phyloP scores from a whole-genome alignment of 2,329 filamentous ascomycete species.

The Paecilomyces variotii region DNA sequence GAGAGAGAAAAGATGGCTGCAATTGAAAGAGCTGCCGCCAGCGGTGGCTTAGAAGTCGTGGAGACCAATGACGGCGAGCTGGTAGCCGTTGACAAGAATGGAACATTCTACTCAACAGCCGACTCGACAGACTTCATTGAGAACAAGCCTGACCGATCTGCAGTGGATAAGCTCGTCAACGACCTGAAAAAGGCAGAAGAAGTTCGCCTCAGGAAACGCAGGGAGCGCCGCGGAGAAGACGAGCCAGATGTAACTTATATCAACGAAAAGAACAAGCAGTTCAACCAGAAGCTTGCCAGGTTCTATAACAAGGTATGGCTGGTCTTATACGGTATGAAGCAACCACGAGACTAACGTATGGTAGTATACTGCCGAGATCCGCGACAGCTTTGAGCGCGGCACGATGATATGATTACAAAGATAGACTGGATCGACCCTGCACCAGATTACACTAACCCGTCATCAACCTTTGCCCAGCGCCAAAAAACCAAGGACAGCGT shows the following conservation, averaged over 20 bases:
- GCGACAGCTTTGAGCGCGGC: slow-evolving; percentile 94
- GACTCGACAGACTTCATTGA: slow-evolving; percentile 74
- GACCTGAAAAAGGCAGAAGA: slow-evolving; percentile 88
- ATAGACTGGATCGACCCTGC: too few species aligned
- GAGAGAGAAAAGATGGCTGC: slow-evolving; percentile 77
- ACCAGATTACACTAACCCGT: too few species aligned
- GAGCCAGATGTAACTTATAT: slow-evolving; percentile 95
- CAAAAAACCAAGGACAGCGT: too few species aligned
- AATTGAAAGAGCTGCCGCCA: slow-evolving; percentile 74
- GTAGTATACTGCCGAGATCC: slow-evolving; percentile 85
- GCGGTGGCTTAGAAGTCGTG: slow-evolving; percentile 81
- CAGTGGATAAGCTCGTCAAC: slow-evolving; percentile 76
- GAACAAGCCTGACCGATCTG: slow-evolving; percentile 79
- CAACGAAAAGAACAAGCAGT: slow-evolving; percentile 99
- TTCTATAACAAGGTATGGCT: slow-evolving; percentile 80
- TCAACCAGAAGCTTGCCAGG: slow-evolving; percentile 90
- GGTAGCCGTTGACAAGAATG: slow-evolving; percentile 85
- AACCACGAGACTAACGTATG: slow-evolving; percentile 11
- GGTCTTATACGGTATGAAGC: background rate
- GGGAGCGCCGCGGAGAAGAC: slow-evolving; percentile 72
- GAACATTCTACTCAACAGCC: slow-evolving; percentile 81
- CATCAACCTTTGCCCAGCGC: too few species aligned
- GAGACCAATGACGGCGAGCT: slow-evolving; percentile 94
- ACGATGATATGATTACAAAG: slow-evolving; percentile 68
- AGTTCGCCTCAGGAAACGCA: slow-evolving; percentile 73